These are phyloP conservation scores for Capronia coronata DNA, from an alignment of 2,329 filamentous ascomycete species.

Conservation along the genomic window DNA sequence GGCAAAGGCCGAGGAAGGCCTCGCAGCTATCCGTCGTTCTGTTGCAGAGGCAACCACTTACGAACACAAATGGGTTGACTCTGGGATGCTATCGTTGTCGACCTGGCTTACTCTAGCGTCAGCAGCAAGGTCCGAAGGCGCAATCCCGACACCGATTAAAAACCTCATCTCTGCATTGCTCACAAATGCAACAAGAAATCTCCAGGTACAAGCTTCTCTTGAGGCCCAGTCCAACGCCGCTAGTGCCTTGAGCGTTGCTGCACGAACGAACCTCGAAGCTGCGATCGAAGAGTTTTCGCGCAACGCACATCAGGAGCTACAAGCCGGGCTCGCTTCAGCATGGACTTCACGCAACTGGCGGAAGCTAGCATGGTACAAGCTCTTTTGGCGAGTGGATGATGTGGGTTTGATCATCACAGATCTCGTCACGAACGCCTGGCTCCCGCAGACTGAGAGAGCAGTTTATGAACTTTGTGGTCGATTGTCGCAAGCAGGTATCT, in stretches of 20 bases:
- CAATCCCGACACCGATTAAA: conserved; percentile 60
- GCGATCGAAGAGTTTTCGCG: conserved; percentile 69
- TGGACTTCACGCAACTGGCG: conserved; percentile 73
- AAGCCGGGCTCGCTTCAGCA: conserved; percentile 68
- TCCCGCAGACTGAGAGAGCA: conserved; percentile 69
- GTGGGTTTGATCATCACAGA: conserved; percentile 76
- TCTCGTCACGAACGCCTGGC: conserved; percentile 68
- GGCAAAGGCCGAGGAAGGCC: conserved; percentile 53
- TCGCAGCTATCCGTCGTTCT: conserved; percentile 62
- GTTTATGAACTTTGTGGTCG: conserved; percentile 78
- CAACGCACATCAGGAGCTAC: conserved; percentile 73
- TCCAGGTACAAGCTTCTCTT: conserved; percentile 31
- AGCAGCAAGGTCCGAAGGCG: conserved; percentile 34
- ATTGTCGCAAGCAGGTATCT: conserved; percentile 56
- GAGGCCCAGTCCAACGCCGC: conserved; percentile 22
- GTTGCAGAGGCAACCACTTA: conserved; percentile 64
- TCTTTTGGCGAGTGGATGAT: conserved; percentile 92
- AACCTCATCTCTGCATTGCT: conserved; percentile 63
- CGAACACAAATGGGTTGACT: conserved; percentile 66
- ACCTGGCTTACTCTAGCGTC: conserved; percentile 53
- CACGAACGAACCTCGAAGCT: conserved; percentile 48
- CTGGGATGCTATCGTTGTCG: conserved; percentile 59
- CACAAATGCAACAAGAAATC: conserved; percentile 33
- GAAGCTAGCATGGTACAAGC: conserved; percentile 83
- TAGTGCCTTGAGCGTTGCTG: conserved; percentile 36